Evolutionary conservation across 2,329 filamentous ascomycete species (phyloP), one percentile per base, ranked within the genome.

Genomic region (Fusarium oligoseptatum): DNA sequence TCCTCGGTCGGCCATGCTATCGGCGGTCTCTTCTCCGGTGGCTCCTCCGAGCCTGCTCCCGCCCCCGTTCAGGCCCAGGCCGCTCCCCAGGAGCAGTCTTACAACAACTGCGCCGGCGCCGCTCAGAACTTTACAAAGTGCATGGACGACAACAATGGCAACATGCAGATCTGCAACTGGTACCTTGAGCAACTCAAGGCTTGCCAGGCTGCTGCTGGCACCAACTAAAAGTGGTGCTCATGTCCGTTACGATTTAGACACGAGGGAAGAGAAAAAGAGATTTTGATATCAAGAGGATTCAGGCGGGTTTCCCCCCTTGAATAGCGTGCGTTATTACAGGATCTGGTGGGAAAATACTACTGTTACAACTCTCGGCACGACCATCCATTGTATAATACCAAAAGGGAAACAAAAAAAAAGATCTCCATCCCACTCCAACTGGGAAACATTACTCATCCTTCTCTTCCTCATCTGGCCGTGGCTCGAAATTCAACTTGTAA

Each of bases 171-270:
- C 82, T 99, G 97, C 87, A 93, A 94, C 77, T 99, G 96, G 95
- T 99, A 99, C 85, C 87, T 99, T 80, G 97, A 99, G 84, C 96
- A 99, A 90, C 89, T 99, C 85, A 96, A 95, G 89, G 93, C 94
- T 66, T 96, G 94, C 89, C 94, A 96, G 88, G 86, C 90, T 75
- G 93, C 94, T 78, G 92, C 94, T 65, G 91, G 88, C 84, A 91
- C 27, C 27, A 32, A 94, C 86, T 94, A 91, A 76, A 36, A 14
- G 12, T 36, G 34, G 5, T 36, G 37, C 6, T 15, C 2, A 41
- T 45, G 39, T 52, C 7, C 50, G 36, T 39, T 57, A 24, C 24
- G 27, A 17, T 27, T 34, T 41, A 60, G 55, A 32, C 9, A 58
- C 20, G 34, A 57, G 55, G 55, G 34, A 24, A 17, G 2, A 39